Evolutionary conservation across 192 early-diverging fungal genomes (phyloP).

Genomic region (Phycomyces nitens): DNA sequence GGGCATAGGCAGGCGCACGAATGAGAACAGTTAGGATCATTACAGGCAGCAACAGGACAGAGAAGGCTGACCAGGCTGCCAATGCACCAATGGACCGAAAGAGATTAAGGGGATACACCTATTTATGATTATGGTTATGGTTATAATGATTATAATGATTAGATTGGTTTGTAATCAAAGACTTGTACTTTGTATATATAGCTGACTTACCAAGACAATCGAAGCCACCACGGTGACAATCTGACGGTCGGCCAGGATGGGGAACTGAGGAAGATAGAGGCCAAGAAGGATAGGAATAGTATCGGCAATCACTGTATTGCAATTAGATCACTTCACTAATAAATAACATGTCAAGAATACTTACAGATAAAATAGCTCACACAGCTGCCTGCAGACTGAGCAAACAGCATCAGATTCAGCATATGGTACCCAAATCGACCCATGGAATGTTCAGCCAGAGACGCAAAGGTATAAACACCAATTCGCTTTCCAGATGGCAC

Average conservation of each 20-base stretch:
- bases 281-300: slow-evolving; percentile 44
- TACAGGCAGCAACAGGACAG: slow-evolving; percentile 57
- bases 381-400: slow-evolving; percentile 56
- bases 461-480: slow-evolving; percentile 54
- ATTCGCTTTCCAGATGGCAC: slow-evolving; percentile 51
- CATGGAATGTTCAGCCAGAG: slow-evolving; percentile 46
- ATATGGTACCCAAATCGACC: slow-evolving; percentile 52
- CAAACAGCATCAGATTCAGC: slow-evolving; percentile 51
- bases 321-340: too few species aligned
- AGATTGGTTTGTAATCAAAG: too few species aligned
- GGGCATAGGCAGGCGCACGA: slow-evolving; percentile 51
- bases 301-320: slow-evolving; percentile 41
- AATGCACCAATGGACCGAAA: slow-evolving; percentile 60
- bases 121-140: background rate
- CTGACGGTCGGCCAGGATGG: slow-evolving; percentile 20
- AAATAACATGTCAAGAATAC: too few species aligned
- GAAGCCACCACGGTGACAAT: slow-evolving; percentile 12
- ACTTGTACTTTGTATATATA: too few species aligned
- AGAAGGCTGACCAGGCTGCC: slow-evolving; percentile 53
- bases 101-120: slow-evolving; percentile 62
- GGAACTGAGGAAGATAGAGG: slow-evolving; percentile 30
- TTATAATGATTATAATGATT: too few species aligned
- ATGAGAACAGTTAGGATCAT: slow-evolving; percentile 57
- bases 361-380: slow-evolving; percentile 59
- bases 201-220: slow-evolving; percentile 31